Conservation (phyloP, 169 alveolate genomes). For the Neospora caninum region DNA sequence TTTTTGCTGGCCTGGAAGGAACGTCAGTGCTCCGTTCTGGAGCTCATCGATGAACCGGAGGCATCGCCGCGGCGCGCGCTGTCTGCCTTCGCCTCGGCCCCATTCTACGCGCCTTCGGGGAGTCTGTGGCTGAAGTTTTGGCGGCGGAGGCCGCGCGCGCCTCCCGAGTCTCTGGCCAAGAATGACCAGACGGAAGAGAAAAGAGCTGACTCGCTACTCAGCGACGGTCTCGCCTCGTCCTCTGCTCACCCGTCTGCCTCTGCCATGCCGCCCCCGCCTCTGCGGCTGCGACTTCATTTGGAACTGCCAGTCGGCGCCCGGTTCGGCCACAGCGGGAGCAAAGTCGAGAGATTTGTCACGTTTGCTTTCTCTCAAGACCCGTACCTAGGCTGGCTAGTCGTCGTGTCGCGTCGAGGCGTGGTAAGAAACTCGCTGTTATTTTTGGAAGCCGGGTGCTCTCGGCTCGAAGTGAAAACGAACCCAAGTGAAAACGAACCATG, state of each 20-base stretch:
- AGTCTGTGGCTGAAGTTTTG: not conserved
- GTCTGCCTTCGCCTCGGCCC: not conserved
- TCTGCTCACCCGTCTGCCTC: not conserved
- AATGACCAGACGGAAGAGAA: no score
- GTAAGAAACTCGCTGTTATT: not conserved
- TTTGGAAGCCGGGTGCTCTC: not conserved
- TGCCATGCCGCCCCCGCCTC: not conserved
- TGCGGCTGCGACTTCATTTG: slow-evolving; percentile 36
- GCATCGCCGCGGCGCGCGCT: slow-evolving; percentile 6
- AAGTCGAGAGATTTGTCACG: slow-evolving; percentile 37
- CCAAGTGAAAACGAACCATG: no score
- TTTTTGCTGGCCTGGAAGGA: slow-evolving; percentile 60
- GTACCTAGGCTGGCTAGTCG: slow-evolving; percentile 45
- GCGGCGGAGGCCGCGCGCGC: not conserved
- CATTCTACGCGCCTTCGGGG: not conserved
- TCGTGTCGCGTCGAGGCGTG: slow-evolving; percentile 51
- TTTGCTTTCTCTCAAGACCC: slow-evolving; percentile 40
- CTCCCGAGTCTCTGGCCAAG: no score
- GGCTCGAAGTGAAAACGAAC: not conserved
- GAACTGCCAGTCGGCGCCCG: slow-evolving; percentile 61
- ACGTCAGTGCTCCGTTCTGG: slow-evolving; percentile 30
- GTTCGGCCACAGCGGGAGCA: slow-evolving; percentile 58
- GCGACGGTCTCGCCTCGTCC: not conserved
- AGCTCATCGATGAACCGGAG: not conserved
- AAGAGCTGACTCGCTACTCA: no score